phyloP scores from a whole-genome alignment of 2,329 filamentous ascomycete species.

The Ciborinia camelliae region DNA sequence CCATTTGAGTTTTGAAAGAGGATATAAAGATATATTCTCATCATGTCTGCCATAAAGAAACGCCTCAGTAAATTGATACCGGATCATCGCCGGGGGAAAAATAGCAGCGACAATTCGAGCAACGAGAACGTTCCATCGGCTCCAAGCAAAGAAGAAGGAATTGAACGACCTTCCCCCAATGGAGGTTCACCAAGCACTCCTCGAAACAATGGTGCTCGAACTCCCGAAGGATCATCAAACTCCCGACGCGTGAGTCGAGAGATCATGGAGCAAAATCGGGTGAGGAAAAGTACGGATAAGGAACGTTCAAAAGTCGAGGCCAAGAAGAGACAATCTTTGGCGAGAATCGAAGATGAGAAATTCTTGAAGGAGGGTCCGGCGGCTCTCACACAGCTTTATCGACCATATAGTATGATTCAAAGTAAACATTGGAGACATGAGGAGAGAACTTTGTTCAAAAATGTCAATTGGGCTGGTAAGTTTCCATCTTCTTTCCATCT shows the following conservation, averaged over 20 bases:
- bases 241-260: slow-evolving; percentile 30
- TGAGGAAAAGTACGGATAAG: slow-evolving; percentile 31
- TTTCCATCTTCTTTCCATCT: too few species aligned
- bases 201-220: slow-evolving; percentile 18
- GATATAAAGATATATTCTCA: slow-evolving; percentile 3
- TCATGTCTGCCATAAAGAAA: slow-evolving; percentile 36
- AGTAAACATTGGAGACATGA: slow-evolving; percentile 36
- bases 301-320: slow-evolving; percentile 30
- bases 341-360: slow-evolving; percentile 35
- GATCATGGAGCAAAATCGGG: slow-evolving; percentile 25
- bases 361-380: slow-evolving; percentile 33
- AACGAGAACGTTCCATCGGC: slow-evolving; percentile 18
- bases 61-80: slow-evolving; percentile 31
- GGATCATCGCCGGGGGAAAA: slow-evolving; percentile 19
- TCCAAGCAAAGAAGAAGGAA: slow-evolving; percentile 21
- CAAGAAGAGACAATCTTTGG: slow-evolving; percentile 32
- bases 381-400: slow-evolving; percentile 35
- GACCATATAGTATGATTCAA: slow-evolving; percentile 38
- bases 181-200: not conserved
- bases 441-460: slow-evolving; percentile 34
- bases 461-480: slow-evolving; percentile 34
- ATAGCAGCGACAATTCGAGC: slow-evolving; percentile 17
- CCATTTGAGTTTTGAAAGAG: not conserved
- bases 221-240: slow-evolving; percentile 20
- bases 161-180: slow-evolving; percentile 1